Evolutionary conservation across 805 yeast species (phyloP).

Genomic region (Maudiozyma turicensis): DNA sequence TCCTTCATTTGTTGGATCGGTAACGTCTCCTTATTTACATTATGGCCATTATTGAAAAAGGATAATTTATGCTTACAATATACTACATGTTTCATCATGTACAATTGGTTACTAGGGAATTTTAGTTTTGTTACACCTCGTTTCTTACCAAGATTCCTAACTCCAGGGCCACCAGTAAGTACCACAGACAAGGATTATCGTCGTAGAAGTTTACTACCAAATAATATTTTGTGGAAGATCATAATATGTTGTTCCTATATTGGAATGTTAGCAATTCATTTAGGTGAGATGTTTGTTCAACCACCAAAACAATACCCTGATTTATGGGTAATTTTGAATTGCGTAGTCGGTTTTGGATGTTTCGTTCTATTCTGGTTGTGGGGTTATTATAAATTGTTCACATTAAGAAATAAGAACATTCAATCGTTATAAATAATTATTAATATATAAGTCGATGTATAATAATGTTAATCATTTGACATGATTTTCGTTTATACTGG

Average conservation of each 20-base stretch:
- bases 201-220: conserved; percentile 40
- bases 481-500: not conserved
- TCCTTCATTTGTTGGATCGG: conserved; percentile 80
- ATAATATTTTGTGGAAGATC: conserved; percentile 38
- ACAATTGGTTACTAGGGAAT: conserved; percentile 75
- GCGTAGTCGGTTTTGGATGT: conserved; percentile 63
- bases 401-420: conserved; percentile 21
- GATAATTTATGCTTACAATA: conserved; percentile 74
- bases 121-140: conserved; percentile 43
- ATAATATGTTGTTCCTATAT: conserved; percentile 45
- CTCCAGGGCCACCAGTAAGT: conserved; percentile 38
- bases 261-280: conserved; percentile 42
- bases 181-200: conserved; percentile 25
- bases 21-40: conserved; percentile 73
- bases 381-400: conserved; percentile 49
- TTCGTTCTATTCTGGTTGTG: conserved; percentile 76
- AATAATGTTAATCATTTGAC: not conserved
- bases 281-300: conserved; percentile 38
- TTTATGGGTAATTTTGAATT: conserved; percentile 73
- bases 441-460: not conserved
- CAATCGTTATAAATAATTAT: conserved; percentile 13
- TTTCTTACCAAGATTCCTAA: conserved; percentile 32
- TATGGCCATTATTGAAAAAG: conserved; percentile 76
- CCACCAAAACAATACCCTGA: conserved; percentile 70
- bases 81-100: conserved; percentile 45